A percentile compares a stretch with the other conserved stretches of the same genome.
phyloP scores from a whole-genome alignment of 2,329 filamentous ascomycete species.

The Annulohypoxylon truncatum region DNA sequence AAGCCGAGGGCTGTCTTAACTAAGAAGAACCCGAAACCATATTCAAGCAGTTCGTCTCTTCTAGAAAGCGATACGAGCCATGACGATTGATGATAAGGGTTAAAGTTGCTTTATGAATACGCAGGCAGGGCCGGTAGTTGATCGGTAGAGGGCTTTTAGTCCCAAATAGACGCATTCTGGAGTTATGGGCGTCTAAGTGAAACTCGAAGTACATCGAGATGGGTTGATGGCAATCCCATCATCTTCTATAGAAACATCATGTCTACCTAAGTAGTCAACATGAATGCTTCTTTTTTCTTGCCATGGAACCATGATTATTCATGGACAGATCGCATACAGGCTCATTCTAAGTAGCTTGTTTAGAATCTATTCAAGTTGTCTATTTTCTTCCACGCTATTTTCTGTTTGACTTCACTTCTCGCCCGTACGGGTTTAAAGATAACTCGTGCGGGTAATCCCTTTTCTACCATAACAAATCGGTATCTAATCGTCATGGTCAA shows the following conservation, averaged over 20 bases:
- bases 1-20: slow-evolving; percentile 51
- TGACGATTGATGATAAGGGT: neutral
- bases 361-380: slow-evolving; percentile 2
- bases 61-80: slow-evolving; percentile 27
- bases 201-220: neutral
- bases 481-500: slow-evolving; percentile 16
- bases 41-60: slow-evolving; percentile 45
- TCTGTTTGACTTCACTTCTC: neutral
- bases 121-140: neutral
- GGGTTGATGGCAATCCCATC: neutral
- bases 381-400: no score
- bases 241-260: neutral
- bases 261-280: slow-evolving; percentile 6
- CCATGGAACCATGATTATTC: slow-evolving; percentile 4
- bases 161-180: neutral
- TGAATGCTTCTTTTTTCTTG: slow-evolving; percentile 1
- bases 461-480: slow-evolving; percentile 14
- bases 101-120: neutral
- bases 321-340: slow-evolving; percentile 9
- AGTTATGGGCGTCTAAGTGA: neutral
- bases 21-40: slow-evolving; percentile 54
- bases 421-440: slow-evolving; percentile 5
- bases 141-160: neutral
- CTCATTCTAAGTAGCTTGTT: slow-evolving; percentile 5
- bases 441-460: neutral